phyloP scores from a whole-genome alignment of 225 moss, liverwort and hornwort species.

The Thuidium tamariscinum region DNA sequence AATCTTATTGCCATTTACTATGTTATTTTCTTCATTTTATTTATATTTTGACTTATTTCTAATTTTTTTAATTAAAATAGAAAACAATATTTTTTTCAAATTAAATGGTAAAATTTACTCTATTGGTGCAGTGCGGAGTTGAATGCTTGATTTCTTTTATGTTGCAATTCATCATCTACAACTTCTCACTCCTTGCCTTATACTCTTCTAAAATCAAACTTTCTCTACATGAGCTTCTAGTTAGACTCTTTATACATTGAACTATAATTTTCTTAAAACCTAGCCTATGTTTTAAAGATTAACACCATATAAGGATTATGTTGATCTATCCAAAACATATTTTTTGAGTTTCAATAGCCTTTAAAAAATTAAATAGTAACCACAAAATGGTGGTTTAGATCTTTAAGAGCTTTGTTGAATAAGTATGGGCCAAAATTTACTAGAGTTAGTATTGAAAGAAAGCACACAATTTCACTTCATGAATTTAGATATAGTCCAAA shows the following conservation, averaged over 20 bases:
- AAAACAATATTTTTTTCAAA: neutral
- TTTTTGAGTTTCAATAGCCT: neutral
- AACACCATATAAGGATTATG: fast-evolving
- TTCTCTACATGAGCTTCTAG: neutral
- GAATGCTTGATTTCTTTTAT: neutral
- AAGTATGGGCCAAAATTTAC: neutral
- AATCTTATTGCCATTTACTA: neutral
- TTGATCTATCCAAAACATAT: neutral
- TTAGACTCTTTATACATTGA: neutral
- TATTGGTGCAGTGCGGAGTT: fast-evolving
- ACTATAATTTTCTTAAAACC: neutral
- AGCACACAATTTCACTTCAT: neutral
- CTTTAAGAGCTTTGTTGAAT: neutral
- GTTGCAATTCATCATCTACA: neutral
- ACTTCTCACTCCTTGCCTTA: neutral
- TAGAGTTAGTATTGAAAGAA: neutral
- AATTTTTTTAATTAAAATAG: too few species aligned
- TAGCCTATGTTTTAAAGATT: neutral
- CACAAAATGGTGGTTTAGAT: neutral
- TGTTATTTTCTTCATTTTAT: neutral
- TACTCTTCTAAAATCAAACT: too few species aligned
- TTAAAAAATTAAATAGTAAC: neutral
- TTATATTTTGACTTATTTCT: neutral
- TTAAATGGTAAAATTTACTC: neutral
- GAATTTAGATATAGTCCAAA: neutral